Evolutionary conservation across 2,329 filamentous ascomycete species (phyloP), one percentile per base, ranked within the genome.

Genomic region (Thielaviopsis populi): DNA sequence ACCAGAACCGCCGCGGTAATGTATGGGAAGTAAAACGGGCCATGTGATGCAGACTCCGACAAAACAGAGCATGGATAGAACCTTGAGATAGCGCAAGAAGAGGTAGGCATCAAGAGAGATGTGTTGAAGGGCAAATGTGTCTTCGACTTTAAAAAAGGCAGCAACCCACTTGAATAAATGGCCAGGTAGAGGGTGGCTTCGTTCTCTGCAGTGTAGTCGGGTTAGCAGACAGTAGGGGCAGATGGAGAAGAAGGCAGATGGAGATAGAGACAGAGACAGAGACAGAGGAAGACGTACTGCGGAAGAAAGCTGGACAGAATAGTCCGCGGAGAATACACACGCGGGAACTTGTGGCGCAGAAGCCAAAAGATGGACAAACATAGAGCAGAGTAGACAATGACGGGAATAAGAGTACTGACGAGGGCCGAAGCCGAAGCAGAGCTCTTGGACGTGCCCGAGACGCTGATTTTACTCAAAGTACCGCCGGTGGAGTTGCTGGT

Each of bases 21-120:
- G 94, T 73, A 96, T 77, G 0, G 91, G 89, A 69, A 83, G 88
- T 30, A 97, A 76, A 59, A 96, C 80, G 0, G 91, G 91, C 86
- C 89, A 96, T 27, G 89, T 92, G 60, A 97, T 84, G 69, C 79
- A 79, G 69, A 84, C 85, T 66, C 91, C 92, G 15, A 91, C 85
- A 61, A 96, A 79, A 74, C 87, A 91, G 68, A 94, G 88, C 69
- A 87, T 80, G 63, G 86, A 83, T 33, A 86, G 77, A 63, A 94
- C 83, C 70, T 89, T 87, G 66, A 97, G 78, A 71, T 91, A 95
- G 54, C 91, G 88, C 56, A 96, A 80, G 70, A 95, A 89, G 30
- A 96, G 82, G 72, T 91, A 97, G 40, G 87, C 85, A 72, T 97
- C 92, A 67, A 97, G 81, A 2, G 89, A 91, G 72, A 91, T 88